Evolutionary conservation across 805 yeast genomes (phyloP).

Genomic region (Candida wancherniae): DNA sequence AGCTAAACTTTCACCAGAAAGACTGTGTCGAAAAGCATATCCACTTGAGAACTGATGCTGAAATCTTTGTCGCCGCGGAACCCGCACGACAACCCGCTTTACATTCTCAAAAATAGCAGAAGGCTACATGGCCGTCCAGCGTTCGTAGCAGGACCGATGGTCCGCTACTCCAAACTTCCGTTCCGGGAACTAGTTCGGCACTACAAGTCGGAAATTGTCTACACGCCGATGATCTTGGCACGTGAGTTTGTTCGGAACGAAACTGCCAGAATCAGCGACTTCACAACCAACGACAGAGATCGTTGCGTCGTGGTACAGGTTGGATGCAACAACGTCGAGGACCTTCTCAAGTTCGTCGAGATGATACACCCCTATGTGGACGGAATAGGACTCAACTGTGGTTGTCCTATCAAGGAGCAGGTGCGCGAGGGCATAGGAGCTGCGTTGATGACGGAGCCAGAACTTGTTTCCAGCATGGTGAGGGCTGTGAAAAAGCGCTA

Average conservation of each 20-base stretch:
- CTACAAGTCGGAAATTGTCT: slow-evolving; percentile 74
- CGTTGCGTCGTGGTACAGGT: slow-evolving; percentile 79
- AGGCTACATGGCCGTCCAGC: slow-evolving; percentile 30
- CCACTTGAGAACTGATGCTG: too few species aligned
- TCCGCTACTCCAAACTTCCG: slow-evolving; percentile 89
- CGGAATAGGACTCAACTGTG: slow-evolving; percentile 93
- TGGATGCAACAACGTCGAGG: slow-evolving; percentile 81
- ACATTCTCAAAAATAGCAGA: slow-evolving; percentile 25
- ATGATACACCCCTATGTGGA: slow-evolving; percentile 90
- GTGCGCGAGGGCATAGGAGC: slow-evolving; percentile 96
- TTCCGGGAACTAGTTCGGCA: slow-evolving; percentile 73
- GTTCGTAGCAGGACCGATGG: slow-evolving; percentile 83
- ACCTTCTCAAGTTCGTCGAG: slow-evolving; percentile 74
- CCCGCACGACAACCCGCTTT: slow-evolving; percentile 30
- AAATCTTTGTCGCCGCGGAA: too few species aligned
- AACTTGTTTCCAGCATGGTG: slow-evolving; percentile 79
- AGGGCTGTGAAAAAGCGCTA: slow-evolving; percentile 71
- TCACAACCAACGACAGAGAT: slow-evolving; percentile 71
- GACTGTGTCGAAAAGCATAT: too few species aligned
- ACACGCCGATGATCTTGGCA: slow-evolving; percentile 95
- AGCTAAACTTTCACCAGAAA: too few species aligned
- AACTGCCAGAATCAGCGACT: slow-evolving; percentile 78
- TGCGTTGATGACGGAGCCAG: slow-evolving; percentile 82
- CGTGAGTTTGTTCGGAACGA: slow-evolving; percentile 86
- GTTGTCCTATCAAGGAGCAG: slow-evolving; percentile 95